Conservation (phyloP, 805 yeast species). For the Pichia californica region DNA sequence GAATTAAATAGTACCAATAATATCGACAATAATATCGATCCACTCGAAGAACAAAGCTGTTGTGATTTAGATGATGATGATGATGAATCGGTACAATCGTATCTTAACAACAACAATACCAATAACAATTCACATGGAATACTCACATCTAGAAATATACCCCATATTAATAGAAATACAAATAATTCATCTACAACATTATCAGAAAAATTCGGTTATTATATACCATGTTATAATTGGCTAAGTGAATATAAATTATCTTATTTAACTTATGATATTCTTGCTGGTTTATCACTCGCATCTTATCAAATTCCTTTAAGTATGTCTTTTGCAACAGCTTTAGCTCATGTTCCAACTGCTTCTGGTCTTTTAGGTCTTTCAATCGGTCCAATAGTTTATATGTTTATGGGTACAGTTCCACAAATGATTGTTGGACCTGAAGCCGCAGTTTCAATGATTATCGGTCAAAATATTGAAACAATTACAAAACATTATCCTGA, state of each 20-base stretch:
- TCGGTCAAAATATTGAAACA: slow-evolving; percentile 73
- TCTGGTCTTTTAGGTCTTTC: slow-evolving; percentile 74
- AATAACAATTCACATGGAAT: not conserved
- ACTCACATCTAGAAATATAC: slow-evolving; percentile 1
- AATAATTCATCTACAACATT: slow-evolving; percentile 4
- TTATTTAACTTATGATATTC: slow-evolving; percentile 50
- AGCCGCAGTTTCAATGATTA: slow-evolving; percentile 76
- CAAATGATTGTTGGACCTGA: slow-evolving; percentile 90
- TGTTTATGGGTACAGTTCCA: slow-evolving; percentile 79
- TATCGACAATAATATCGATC: not conserved
- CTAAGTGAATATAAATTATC: slow-evolving; percentile 40
- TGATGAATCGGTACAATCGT: not conserved
- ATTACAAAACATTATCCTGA: slow-evolving; percentile 36
- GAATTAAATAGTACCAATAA: not conserved
- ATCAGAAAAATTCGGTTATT: slow-evolving; percentile 43
- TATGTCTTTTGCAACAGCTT: slow-evolving; percentile 71
- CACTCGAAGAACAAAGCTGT: not conserved
- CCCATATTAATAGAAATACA: not conserved
- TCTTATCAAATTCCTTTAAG: slow-evolving; percentile 88
- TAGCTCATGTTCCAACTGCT: slow-evolving; percentile 78
- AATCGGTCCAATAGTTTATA: slow-evolving; percentile 71
- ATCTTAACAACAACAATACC: not conserved
- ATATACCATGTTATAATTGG: slow-evolving; percentile 67
- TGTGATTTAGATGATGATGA: slow-evolving; percentile 1
- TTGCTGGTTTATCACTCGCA: slow-evolving; percentile 84